phyloP scores from a whole-genome alignment of 2,329 filamentous ascomycete genomes.

The Hypomyces perniciosus region DNA sequence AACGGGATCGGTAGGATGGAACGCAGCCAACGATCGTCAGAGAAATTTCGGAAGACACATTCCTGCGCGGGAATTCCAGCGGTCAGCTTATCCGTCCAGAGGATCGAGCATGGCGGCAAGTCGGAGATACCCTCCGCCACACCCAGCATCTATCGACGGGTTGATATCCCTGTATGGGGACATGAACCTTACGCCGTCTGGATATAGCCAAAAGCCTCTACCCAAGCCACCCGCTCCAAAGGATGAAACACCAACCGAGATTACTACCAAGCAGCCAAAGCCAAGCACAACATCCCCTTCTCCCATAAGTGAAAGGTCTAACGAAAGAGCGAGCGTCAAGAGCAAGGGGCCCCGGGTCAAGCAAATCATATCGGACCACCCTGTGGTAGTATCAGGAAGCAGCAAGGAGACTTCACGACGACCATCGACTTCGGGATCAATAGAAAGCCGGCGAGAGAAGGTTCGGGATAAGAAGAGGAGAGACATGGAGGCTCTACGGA shows the following conservation, averaged over 20 bases:
- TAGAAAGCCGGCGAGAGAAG: conserved; percentile 30
- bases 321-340: not conserved
- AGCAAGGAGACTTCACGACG: conserved; percentile 12
- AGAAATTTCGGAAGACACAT: not conserved
- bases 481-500: conserved; percentile 32
- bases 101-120: conserved; percentile 22
- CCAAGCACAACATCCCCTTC: not conserved
- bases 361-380: conserved; percentile 14
- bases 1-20: not conserved
- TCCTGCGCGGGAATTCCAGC: conserved; percentile 8
- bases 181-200: not conserved
- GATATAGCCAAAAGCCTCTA: conserved; percentile 6
- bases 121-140: conserved; percentile 2
- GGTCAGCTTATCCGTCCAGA: conserved; percentile 19
- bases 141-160: conserved; percentile 19
- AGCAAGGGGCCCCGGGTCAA: conserved; percentile 1
- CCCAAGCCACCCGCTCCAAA: not conserved
- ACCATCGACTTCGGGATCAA: conserved; percentile 17
- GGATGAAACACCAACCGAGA: not conserved
- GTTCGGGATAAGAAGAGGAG: conserved; percentile 36
- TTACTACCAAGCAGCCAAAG: not conserved
- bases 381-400: conserved; percentile 13
- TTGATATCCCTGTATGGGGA: conserved; percentile 14
- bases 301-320: conserved; percentile 7
- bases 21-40: not conserved